Percentiles rank a stretch among this genome's conserved stretches.
Evolutionary conservation across 1,139 yeast species (phyloP).

Genomic region (Geotrichum bryndzae): DNA sequence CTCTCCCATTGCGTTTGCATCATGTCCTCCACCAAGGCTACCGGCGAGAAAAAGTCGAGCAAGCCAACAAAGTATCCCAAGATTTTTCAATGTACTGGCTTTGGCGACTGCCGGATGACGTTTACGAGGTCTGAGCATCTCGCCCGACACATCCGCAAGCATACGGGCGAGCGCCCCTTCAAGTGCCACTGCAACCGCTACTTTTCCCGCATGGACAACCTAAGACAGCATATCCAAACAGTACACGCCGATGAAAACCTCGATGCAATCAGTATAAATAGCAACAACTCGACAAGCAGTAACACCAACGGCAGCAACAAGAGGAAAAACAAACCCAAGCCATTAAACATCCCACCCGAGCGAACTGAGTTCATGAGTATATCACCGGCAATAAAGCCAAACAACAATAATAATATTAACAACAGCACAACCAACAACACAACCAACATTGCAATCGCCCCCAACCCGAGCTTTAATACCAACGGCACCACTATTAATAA

Average conservation of each 20-base stretch:
- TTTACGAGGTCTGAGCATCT: slow-evolving; percentile 86
- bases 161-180: slow-evolving; percentile 93
- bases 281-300: background rate
- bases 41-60: slow-evolving; percentile 13
- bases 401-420: slow-evolving; percentile 14
- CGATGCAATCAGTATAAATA: slow-evolving; percentile 28
- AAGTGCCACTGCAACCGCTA: slow-evolving; percentile 79
- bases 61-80: slow-evolving; percentile 37
- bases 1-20: background rate
- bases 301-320: slow-evolving; percentile 7
- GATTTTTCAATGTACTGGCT: slow-evolving; percentile 80
- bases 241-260: slow-evolving; percentile 75
- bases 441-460: slow-evolving; percentile 2
- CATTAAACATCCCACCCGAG: background rate
- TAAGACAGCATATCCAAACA: slow-evolving; percentile 88
- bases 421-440: background rate
- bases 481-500: slow-evolving; percentile 13
- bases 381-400: background rate
- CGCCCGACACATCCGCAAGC: slow-evolving; percentile 88
- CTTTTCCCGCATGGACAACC: slow-evolving; percentile 79
- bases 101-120: slow-evolving; percentile 81
- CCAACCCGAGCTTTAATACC: slow-evolving; percentile 7
- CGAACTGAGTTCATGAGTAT: background rate
- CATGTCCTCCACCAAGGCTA: background rate
- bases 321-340: slow-evolving; percentile 22